Evolutionary conservation across 306 rosid species (phyloP), one percentile per base, ranked within the genome.

Genomic region (Malus domestica): DNA sequence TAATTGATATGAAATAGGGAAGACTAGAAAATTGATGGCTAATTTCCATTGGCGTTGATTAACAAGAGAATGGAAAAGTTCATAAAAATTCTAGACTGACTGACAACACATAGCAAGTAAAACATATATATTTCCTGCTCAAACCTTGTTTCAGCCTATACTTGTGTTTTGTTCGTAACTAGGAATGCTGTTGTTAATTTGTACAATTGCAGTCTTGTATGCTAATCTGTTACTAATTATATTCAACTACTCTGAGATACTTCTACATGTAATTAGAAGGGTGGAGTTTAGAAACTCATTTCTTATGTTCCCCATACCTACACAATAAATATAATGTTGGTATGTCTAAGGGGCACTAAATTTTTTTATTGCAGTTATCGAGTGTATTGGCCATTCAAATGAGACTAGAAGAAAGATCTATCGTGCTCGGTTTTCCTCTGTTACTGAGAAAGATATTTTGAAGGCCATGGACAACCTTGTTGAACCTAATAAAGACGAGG

Each of bases 381-480:
- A 94, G 58, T 91, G 93, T 73, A 86, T 92, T 72, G 85, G 93
- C 70, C 78, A 75, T 42, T 73, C 76, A 72, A 87, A 80, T 72
- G 96, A 89, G 58, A 71, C 76, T 83, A 54, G 83, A 67, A 80
- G 80, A 70, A 87, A 81, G 67, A 80, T 87, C 27, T 89, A 86
- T 80, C 97, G 98, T 71, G 98, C 98, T 25, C 90, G 97, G 12
- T 94, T 94, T 87, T 94, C 98, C 73, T 81, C 98, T 77, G 95
- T 94, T 73, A 87, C 96, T 25, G 97, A 90, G 86, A 91, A 94
- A 82, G 98, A 94, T 77, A 89, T 94, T 78, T 71, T 89, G 85
- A 89, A 80, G 86, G 98, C 98, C 69, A 83, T 94, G 89, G 93
- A 86, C 79, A 91, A 83, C 82, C 98, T 94, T 78, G 93, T 85